phyloP scores from a whole-genome alignment of 768 basidiomycete genomes.

The Tulasnella sp. region DNA sequence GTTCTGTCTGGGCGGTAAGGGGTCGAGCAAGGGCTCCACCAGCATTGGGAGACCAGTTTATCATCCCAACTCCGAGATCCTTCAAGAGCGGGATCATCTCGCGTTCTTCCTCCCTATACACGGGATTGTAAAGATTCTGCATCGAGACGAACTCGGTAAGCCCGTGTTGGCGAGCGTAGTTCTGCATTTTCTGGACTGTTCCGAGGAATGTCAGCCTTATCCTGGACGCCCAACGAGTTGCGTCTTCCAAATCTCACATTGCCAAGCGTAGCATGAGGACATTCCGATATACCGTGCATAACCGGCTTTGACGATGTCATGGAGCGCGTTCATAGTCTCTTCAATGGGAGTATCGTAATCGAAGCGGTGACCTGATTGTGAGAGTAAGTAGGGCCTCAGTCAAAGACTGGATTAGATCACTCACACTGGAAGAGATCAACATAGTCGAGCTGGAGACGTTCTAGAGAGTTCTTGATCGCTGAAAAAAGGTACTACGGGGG shows the following conservation, averaged over 20 bases:
- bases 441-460: constrained; percentile 45
- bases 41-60: constrained; percentile 34
- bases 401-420: constrained; percentile 29
- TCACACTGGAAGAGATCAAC: constrained; percentile 47
- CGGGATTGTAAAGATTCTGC: constrained; percentile 16
- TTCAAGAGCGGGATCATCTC: constrained; percentile 18
- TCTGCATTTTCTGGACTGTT: constrained; percentile 10
- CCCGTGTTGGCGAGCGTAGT: constrained; percentile 27
- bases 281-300: constrained; percentile 44
- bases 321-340: constrained; percentile 63
- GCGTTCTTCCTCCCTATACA: constrained; percentile 20
- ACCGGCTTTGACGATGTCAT: constrained; percentile 57
- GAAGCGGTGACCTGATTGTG: constrained; percentile 45
- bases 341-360: constrained; percentile 52
- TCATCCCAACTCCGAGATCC: constrained; percentile 31
- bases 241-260: constrained; percentile 8
- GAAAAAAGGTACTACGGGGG: constrained; percentile 47
- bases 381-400: too few species aligned
- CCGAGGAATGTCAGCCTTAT: background rate
- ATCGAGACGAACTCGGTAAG: constrained; percentile 13
- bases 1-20: background rate
- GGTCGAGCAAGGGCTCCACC: constrained; percentile 31
- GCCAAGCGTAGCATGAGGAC: constrained; percentile 23
- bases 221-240: background rate
- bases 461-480: constrained; percentile 40